These are phyloP conservation scores for Beauveria medogensis DNA, from an alignment of 2,329 filamentous ascomycete species.

Conservation along the genomic window DNA sequence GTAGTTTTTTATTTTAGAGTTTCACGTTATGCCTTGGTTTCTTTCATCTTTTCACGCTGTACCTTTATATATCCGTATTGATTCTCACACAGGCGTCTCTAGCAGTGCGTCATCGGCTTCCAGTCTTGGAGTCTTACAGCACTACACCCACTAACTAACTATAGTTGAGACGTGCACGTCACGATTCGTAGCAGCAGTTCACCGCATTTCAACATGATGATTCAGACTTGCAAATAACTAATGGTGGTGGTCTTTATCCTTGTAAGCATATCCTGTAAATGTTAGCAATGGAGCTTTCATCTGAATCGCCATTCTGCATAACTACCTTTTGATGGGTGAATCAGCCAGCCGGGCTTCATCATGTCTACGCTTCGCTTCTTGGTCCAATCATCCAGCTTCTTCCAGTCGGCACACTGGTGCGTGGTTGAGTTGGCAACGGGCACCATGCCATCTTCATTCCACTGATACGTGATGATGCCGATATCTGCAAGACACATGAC, in stretches of 20 bases:
- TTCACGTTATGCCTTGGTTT: too few species aligned
- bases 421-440: constrained; percentile 11
- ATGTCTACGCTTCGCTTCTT: constrained; percentile 8
- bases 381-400: constrained; percentile 11
- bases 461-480: constrained; percentile 11
- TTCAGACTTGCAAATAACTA: not conserved
- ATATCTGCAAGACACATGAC: constrained; percentile 8
- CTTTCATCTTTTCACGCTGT: too few species aligned
- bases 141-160: too few species aligned
- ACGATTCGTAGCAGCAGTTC: too few species aligned
- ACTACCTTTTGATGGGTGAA: not conserved
- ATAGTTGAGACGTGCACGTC: too few species aligned
- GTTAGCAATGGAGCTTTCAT: not conserved
- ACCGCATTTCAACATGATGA: not conserved
- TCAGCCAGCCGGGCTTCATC: constrained; percentile 9
- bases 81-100: too few species aligned
- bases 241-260: constrained; percentile 3
- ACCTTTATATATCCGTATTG: too few species aligned
- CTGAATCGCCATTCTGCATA: not conserved
- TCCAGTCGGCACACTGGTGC: constrained; percentile 12
- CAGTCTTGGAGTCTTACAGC: too few species aligned
- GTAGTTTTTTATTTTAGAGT: too few species aligned
- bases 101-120: too few species aligned
- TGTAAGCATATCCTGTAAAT: not conserved
- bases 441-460: constrained; percentile 3